phyloP scores from a whole-genome alignment of 1,139 yeast species.

The Zhuliangozyma blackwelliae region DNA sequence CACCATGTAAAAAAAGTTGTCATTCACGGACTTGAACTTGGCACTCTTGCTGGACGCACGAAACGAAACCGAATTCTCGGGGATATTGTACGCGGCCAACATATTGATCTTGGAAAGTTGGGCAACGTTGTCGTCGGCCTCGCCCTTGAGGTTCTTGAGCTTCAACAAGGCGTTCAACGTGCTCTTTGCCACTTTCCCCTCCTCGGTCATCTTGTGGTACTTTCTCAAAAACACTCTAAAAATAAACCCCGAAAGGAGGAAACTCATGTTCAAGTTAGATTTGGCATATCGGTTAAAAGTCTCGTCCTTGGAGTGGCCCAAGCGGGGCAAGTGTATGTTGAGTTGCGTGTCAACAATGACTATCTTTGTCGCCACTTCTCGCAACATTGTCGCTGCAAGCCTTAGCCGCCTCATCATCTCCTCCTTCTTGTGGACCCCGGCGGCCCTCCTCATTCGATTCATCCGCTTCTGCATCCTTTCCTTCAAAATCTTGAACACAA shows the following conservation, averaged over 20 bases:
- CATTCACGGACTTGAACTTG: conserved; percentile 34
- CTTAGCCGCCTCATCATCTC: conserved; percentile 6
- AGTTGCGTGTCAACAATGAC: conserved; percentile 30
- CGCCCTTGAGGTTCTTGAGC: conserved; percentile 27
- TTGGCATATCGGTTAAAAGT: conserved; percentile 27
- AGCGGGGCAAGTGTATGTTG: conserved; percentile 29
- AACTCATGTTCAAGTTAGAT: conserved; percentile 24
- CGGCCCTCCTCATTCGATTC: conserved; percentile 8
- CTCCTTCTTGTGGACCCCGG: conserved; percentile 9
- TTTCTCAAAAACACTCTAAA: conserved; percentile 27
- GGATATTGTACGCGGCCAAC: conserved; percentile 24
- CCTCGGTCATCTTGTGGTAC: conserved; percentile 11
- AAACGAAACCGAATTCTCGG: conserved; percentile 18
- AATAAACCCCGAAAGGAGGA: conserved; percentile 22
- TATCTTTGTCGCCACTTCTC: conserved; percentile 22
- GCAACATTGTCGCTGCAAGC: conserved; percentile 11
- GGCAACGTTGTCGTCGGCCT: conserved; percentile 30
- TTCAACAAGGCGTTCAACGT: conserved; percentile 23
- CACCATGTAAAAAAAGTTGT: conserved; percentile 34
- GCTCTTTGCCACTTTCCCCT: conserved; percentile 5
- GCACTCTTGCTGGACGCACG: conserved; percentile 25
- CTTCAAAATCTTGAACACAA: conserved; percentile 8
- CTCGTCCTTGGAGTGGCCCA: conserved; percentile 14
- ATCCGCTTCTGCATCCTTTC: conserved; percentile 8
- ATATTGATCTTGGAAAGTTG: conserved; percentile 26